Percentiles rank a stretch among this genome's conserved stretches.
These are phyloP conservation scores for Salicornia ramosissima DNA, from an alignment of 148 eudicot genomes.

Conservation along the genomic window DNA sequence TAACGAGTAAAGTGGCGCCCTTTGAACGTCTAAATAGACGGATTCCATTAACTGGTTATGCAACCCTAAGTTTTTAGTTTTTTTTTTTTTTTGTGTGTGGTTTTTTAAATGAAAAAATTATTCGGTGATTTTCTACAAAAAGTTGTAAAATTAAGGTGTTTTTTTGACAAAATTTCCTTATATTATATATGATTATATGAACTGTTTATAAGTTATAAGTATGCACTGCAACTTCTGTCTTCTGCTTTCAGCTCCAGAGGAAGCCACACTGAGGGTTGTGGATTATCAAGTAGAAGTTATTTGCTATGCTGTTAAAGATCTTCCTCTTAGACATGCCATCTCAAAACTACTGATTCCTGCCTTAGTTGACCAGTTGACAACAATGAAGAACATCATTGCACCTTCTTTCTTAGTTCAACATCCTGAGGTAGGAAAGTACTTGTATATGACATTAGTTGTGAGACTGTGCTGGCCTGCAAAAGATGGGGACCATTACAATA, in stretches of 20 bases:
- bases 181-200: background rate
- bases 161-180: no score
- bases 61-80: no score
- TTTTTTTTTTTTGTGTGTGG: no score
- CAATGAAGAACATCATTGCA: slow-evolving; percentile 47
- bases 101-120: no score
- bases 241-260: slow-evolving; percentile 58
- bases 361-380: slow-evolving; percentile 61
- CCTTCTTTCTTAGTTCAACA: slow-evolving; percentile 49
- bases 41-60: no score
- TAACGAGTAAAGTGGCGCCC: no score
- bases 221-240: background rate
- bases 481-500: background rate
- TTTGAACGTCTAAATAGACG: no score
- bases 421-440: slow-evolving; percentile 46
- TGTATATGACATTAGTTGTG: background rate
- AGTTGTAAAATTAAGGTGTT: no score
- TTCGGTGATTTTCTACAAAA: no score
- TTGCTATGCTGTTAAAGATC: slow-evolving; percentile 74
- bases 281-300: slow-evolving; percentile 67
- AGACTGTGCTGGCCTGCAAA: background rate
- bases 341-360: slow-evolving; percentile 79
- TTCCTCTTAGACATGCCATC: slow-evolving; percentile 53
- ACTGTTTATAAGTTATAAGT: background rate
- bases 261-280: slow-evolving; percentile 54